Percentiles rank a stretch among this genome's conserved stretches.
Conservation (phyloP, 2,329 filamentous ascomycete species). For the Venturia asperata region DNA sequence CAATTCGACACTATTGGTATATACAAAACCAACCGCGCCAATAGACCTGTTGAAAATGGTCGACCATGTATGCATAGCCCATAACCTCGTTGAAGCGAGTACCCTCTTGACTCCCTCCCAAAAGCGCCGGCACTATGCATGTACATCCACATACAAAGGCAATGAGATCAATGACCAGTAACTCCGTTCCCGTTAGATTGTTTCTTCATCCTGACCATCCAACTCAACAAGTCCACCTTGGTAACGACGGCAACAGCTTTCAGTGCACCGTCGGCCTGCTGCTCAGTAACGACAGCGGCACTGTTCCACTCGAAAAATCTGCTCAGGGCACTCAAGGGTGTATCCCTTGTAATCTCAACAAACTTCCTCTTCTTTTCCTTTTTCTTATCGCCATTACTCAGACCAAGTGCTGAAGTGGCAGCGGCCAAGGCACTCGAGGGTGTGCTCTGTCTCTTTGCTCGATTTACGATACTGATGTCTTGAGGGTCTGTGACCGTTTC, state of each 20-base stretch:
- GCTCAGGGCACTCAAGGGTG: conserved; percentile 72
- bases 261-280: conserved; percentile 49
- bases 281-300: conserved; percentile 87
- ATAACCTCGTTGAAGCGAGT: neutral
- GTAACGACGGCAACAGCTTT: conserved; percentile 89
- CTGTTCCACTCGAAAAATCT: conserved; percentile 98
- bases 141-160: neutral
- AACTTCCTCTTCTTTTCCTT: conserved; percentile 59
- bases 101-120: neutral
- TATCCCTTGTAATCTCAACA: conserved; percentile 90
- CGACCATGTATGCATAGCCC: neutral
- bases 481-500: conserved; percentile 88
- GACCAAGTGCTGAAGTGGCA: conserved; percentile 1
- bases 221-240: conserved; percentile 91
- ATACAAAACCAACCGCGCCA: neutral
- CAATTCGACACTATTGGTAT: neutral
- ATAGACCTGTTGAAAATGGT: neutral
- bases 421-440: neutral
- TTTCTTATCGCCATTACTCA: conserved; percentile 25
- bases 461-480: conserved; percentile 43
- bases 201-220: conserved; percentile 65
- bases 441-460: conserved; percentile 21
- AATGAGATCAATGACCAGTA: neutral
- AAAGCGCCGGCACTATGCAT: neutral
- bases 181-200: conserved; percentile 3